A percentile compares a stretch with the other conserved stretches of the same genome.
These are phyloP conservation scores for Rhizopogon roseolus DNA, from an alignment of 768 basidiomycete species.

Conservation along the genomic window DNA sequence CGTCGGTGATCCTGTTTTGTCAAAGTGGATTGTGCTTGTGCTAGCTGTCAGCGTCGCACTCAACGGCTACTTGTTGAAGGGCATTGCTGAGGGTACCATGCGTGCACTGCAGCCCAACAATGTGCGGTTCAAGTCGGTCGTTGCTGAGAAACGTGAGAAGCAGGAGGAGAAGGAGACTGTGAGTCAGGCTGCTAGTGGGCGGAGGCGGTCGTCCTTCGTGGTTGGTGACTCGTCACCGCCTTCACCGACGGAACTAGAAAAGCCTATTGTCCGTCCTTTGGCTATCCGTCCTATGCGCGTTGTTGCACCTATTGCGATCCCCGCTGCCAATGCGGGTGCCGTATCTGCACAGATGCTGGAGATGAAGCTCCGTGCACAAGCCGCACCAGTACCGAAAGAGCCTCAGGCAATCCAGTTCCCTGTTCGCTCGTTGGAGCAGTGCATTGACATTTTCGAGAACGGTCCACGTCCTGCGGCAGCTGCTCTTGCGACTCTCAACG, in stretches of 20 bases:
- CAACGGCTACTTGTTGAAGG: constrained; percentile 91
- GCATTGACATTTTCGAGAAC: constrained; percentile 74
- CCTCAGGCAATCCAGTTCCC: constrained; percentile 9
- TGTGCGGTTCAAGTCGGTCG: constrained; percentile 24
- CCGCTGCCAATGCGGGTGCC: constrained; percentile 13
- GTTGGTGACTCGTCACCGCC: constrained; percentile 15
- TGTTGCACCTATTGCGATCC: constrained; percentile 18
- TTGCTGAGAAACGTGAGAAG: constrained; percentile 15
- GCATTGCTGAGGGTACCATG: constrained; percentile 58
- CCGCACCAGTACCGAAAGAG: constrained; percentile 9
- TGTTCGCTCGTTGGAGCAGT: constrained; percentile 65
- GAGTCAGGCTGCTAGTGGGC: constrained; percentile 7
- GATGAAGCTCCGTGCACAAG: constrained; percentile 28
- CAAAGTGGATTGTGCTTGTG: constrained; percentile 91
- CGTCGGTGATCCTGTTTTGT: constrained; percentile 90
- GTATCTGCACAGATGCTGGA: constrained; percentile 25
- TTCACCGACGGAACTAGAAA: constrained; percentile 10
- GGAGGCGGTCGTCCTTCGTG: constrained; percentile 18
- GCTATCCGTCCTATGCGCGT: neutral
- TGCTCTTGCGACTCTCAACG: constrained; percentile 61
- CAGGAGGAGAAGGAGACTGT: constrained; percentile 17
- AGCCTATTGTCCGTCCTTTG: constrained; percentile 10
- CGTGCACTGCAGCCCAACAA: constrained; percentile 24
- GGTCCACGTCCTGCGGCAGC: constrained; percentile 58
- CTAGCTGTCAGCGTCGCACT: constrained; percentile 83